Evolutionary conservation across 164 flowering plant species (phyloP), one percentile per base, ranked within the genome.

Genomic region (Hamamelis virginiana): DNA sequence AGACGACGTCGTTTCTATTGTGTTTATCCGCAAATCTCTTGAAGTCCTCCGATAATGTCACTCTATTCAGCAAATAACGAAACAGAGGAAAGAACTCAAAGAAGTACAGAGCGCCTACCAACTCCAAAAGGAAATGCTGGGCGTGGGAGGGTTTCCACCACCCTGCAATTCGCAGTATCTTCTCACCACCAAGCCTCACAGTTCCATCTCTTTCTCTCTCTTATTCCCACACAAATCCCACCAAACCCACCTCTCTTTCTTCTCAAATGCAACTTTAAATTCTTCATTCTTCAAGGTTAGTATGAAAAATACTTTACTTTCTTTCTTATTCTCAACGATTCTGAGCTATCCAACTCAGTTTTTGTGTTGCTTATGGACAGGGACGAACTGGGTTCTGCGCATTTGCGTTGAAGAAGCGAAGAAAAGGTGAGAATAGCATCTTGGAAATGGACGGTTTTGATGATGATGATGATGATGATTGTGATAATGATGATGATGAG

Each of bases 401-500:
- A 27, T 71, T 45, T 68, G 87, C 89, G 14, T 9, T 33, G 58
- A 85, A 76, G 64, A 81, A 76, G 53, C 58, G 69, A 43, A 64
- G 73, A 66, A 73, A 67, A 56, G 75, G 72, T 1, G 69, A 64
- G 28, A 25, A 18, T 9, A 64, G 21, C 14, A 53, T 69, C 4
- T 4, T 72, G 68, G 81, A 79, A 67, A 62, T 60, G 75, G 73
- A 72, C 21, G 75, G 38, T 13, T 69, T 62, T 50, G 75, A 75
- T n/a, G 75, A 69, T 13, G 81, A 58, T 27, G 78, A 72, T n/a
- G 78, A 59, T 28, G 80, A 57, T 13, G 68, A 43, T 26, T 80
- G 67, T 11, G 80, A 65, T 1, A 76, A 66, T 3, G 79, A 65
- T 0, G 83, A 67, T 1, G 83, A 59, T 0, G 81, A 59, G 8